A percentile compares a stretch with the other conserved stretches of the same genome.
These are phyloP conservation scores for Fusarium austroafricanum DNA, from an alignment of 2,329 filamentous ascomycete species.

Conservation along the genomic window DNA sequence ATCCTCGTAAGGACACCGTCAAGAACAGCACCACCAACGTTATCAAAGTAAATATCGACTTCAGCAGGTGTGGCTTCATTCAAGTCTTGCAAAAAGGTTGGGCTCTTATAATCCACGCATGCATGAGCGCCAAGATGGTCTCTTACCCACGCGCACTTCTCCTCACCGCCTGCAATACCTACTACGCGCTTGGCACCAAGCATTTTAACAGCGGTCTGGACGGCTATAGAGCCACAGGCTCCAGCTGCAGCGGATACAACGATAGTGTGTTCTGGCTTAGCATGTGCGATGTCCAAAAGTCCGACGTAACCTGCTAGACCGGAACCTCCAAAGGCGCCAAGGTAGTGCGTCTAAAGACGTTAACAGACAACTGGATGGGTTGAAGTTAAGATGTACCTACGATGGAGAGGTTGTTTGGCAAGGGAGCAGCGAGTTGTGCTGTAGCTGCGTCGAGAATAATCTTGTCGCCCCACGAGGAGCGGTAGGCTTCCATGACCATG, in stretches of 20 bases:
- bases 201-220: constrained; percentile 32
- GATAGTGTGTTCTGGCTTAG: constrained; percentile 5
- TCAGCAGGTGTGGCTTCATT: constrained; percentile 1
- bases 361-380: no score
- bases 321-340: constrained; percentile 15
- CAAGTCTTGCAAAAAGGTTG: constrained; percentile 1
- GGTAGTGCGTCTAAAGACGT: constrained; percentile 1
- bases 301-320: constrained; percentile 9
- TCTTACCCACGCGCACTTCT: constrained; percentile 37
- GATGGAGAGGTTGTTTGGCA: background rate
- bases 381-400: no score
- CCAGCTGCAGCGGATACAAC: constrained; percentile 11
- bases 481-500: constrained; percentile 11
- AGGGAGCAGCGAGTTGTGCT: background rate
- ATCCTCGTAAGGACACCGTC: constrained; percentile 11
- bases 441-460: constrained; percentile 1
- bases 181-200: constrained; percentile 33
- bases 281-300: background rate
- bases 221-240: constrained; percentile 2
- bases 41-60: constrained; percentile 18
- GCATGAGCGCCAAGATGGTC: constrained; percentile 25
- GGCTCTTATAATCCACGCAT: constrained; percentile 31
- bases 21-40: constrained; percentile 8
- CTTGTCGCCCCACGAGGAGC: constrained; percentile 8
- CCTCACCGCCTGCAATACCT: constrained; percentile 32